Conservation (phyloP, 2,329 filamentous ascomycete genomes). For the Penicillium verrucosum region DNA sequence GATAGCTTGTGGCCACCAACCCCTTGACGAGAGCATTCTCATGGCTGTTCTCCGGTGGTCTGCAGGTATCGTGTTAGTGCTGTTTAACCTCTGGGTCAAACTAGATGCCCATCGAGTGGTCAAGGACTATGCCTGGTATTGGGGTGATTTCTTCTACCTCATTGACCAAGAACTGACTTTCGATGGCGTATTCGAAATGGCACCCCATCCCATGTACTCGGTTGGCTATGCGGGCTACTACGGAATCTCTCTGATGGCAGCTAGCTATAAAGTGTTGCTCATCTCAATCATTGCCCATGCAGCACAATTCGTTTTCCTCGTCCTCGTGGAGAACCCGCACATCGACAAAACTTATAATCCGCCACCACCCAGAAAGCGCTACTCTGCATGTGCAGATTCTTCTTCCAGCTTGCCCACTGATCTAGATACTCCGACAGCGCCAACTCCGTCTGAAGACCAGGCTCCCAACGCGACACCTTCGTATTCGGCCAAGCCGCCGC, state of each 20-base stretch:
- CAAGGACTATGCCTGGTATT: conserved; percentile 99
- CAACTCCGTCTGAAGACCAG: conserved; percentile 35
- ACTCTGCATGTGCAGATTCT: conserved; percentile 30
- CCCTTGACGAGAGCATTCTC: conserved; percentile 65
- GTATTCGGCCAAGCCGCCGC: conserved; percentile 53
- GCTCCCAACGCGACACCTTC: conserved; percentile 38
- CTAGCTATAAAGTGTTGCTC: conserved; percentile 95
- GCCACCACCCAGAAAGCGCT: conserved; percentile 65
- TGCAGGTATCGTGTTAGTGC: conserved; percentile 71
- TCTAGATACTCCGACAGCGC: conserved; percentile 31
- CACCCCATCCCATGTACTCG: conserved; percentile 97
- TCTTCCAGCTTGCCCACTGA: conserved; percentile 30
- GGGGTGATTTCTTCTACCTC: conserved; percentile 99
- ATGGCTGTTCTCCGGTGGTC: conserved; percentile 74
- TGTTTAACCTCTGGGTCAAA: conserved; percentile 98
- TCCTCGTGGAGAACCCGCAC: conserved; percentile 90
- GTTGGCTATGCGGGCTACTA: conserved; percentile 98
- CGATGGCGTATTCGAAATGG: conserved; percentile 98
- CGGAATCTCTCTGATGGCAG: conserved; percentile 95
- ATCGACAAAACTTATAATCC: conserved; percentile 98
- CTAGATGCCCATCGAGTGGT: conserved; percentile 95
- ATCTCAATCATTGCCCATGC: conserved; percentile 94
- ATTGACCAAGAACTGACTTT: conserved; percentile 97
- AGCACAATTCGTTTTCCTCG: conserved; percentile 89
- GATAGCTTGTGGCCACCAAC: conserved; percentile 76